Conservation (phyloP, 768 basidiomycete species). For the Suillus weaverae region DNA sequence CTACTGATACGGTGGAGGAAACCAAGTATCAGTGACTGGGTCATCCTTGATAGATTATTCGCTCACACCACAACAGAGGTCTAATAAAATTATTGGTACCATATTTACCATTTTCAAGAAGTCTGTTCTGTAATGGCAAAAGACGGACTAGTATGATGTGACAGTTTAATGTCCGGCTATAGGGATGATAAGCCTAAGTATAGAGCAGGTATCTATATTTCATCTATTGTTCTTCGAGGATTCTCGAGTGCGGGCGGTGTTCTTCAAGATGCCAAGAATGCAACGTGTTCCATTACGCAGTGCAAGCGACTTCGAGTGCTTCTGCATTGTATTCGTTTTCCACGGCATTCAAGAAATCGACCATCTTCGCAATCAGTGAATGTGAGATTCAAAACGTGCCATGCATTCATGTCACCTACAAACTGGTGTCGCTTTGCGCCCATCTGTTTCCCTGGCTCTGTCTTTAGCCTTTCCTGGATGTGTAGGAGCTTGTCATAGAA, state of each 20-base stretch:
- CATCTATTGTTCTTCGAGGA: neutral
- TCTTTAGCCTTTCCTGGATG: conserved; percentile 76
- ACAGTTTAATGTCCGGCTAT: neutral
- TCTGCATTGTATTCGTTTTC: conserved; percentile 49
- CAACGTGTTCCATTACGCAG: neutral
- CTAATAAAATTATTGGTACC: neutral
- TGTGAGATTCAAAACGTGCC: conserved; percentile 8
- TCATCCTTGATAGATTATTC: neutral
- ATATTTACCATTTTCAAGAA: neutral
- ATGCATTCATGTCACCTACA: conserved; percentile 40
- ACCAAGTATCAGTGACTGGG: neutral
- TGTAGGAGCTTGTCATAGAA: conserved; percentile 85
- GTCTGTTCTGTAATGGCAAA: neutral
- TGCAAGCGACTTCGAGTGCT: neutral
- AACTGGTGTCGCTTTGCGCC: conserved; percentile 72
- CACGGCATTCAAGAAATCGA: conserved; percentile 59
- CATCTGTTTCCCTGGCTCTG: conserved; percentile 62
- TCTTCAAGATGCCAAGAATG: neutral
- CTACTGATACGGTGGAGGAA: neutral
- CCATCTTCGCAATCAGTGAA: conserved; percentile 44
- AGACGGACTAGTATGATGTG: neutral
- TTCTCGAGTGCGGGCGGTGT: neutral
- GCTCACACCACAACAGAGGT: too few species aligned
- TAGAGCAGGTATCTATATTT: neutral
- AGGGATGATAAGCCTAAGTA: neutral